Evolutionary conservation across 2,329 filamentous ascomycete genomes (phyloP).

Genomic region (Penicillium sp.): DNA sequence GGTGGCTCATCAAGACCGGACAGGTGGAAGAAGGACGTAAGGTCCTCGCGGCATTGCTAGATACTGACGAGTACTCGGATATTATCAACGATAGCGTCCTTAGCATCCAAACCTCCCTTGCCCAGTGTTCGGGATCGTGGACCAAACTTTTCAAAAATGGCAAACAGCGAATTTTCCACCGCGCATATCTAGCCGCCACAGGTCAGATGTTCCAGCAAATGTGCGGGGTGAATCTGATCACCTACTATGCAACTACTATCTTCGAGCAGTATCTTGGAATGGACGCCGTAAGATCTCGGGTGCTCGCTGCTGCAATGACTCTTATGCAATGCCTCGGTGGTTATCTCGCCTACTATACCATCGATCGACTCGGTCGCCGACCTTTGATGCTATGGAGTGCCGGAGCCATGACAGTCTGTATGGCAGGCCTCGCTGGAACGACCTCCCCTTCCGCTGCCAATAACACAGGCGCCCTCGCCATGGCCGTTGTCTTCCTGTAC

Average conservation of each 20-base stretch:
- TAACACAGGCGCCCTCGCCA: conserved; percentile 11
- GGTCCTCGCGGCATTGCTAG: conserved; percentile 18
- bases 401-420: conserved; percentile 12
- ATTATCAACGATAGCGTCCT: conserved; percentile 46
- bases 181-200: conserved; percentile 48
- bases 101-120: conserved; percentile 48
- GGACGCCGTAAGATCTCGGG: conserved; percentile 1
- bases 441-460: conserved; percentile 3
- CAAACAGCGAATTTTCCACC: conserved; percentile 50
- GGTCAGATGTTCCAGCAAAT: conserved; percentile 51
- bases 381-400: conserved; percentile 26
- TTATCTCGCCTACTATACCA: conserved; percentile 42
- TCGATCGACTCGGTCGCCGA: conserved; percentile 38
- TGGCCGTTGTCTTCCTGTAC: conserved; percentile 14
- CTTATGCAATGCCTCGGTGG: conserved; percentile 37
- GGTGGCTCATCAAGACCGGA: conserved; percentile 34
- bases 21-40: conserved; percentile 25
- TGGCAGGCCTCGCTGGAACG: conserved; percentile 12
- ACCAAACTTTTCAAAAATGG: conserved; percentile 54
- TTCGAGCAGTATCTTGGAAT: conserved; percentile 13
- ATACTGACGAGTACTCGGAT: conserved; percentile 30
- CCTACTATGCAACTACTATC: conserved; percentile 40
- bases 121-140: conserved; percentile 46
- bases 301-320: conserved; percentile 11
- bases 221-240: conserved; percentile 35